Conservation (phyloP, 306 rosid species). For the Cyclanthera cordifolia region DNA sequence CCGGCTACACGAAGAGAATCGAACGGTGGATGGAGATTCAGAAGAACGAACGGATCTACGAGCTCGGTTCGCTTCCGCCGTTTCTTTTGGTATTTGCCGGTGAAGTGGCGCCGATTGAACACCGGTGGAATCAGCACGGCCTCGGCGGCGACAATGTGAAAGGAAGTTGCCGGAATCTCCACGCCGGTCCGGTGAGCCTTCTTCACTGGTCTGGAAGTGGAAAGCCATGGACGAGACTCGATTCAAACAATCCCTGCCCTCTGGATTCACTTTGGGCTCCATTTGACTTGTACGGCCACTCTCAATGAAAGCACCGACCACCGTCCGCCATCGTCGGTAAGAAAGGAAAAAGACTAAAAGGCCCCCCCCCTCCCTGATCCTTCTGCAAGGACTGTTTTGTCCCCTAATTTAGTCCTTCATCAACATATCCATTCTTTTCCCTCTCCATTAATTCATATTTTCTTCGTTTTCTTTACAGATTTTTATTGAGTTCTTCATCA, state of each 20-base stretch:
- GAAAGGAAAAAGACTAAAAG: neutral
- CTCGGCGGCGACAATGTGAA: conserved; percentile 62
- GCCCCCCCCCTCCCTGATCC: neutral
- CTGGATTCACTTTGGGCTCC: conserved; percentile 56
- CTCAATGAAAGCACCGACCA: conserved; percentile 22
- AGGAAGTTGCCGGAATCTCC: conserved; percentile 60
- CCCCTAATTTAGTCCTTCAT: conserved; percentile 17
- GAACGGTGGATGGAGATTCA: conserved; percentile 76
- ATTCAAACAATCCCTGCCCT: conserved; percentile 50
- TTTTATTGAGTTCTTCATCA: neutral
- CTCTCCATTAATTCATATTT: neutral
- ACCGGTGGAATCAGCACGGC: conserved; percentile 78
- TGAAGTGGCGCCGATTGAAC: conserved; percentile 67
- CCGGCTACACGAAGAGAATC: conserved; percentile 33
- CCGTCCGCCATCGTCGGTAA: conserved; percentile 21
- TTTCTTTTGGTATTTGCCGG: conserved; percentile 61
- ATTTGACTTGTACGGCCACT: conserved; percentile 48
- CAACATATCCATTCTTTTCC: conserved; percentile 17
- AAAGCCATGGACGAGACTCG: conserved; percentile 58
- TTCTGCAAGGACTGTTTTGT: conserved; percentile 22
- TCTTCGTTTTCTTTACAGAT: conserved; percentile 4
- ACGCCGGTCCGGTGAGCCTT: conserved; percentile 63
- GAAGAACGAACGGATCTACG: conserved; percentile 55
- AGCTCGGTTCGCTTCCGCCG: conserved; percentile 69
- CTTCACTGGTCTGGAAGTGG: conserved; percentile 82